Evolutionary conservation across 176 grass and related monocot species (phyloP).

Genomic region (Hsuehochloa calcarea): DNA sequence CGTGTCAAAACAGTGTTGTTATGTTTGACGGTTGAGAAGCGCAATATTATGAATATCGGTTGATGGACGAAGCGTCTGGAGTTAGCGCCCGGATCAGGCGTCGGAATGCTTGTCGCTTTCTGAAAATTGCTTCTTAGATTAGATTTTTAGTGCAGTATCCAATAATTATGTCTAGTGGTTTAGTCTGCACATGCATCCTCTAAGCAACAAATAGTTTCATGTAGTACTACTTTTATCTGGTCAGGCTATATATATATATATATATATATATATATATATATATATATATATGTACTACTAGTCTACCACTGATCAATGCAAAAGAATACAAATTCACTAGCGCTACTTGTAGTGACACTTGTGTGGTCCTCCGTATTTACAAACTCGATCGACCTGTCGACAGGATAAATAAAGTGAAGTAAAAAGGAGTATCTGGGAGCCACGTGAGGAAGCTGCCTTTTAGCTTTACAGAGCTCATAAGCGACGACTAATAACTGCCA

Average conservation of each 20-base stretch:
- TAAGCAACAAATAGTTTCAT: neutral
- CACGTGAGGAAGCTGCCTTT: conserved; percentile 3
- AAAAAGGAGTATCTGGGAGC: neutral
- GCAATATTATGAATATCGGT: too few species aligned
- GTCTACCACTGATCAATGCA: neutral
- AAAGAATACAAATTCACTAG: neutral
- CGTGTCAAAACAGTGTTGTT: too few species aligned
- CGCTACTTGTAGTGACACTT: neutral
- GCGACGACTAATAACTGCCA: neutral
- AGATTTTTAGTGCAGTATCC: neutral
- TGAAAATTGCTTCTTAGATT: too few species aligned
- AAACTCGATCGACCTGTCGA: neutral
- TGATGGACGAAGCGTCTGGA: too few species aligned
- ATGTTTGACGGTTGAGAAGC: too few species aligned
- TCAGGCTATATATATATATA: too few species aligned
- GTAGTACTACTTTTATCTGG: neutral
- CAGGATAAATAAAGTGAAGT: neutral
- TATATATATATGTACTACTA: neutral
- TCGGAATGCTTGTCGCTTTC: too few species aligned
- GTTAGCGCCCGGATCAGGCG: too few species aligned
- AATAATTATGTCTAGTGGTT: neutral
- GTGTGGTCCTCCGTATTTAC: neutral
- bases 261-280: too few species aligned
- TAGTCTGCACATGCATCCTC: neutral
- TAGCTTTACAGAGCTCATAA: neutral